Evolutionary conservation across 768 basidiomycete species (phyloP), one percentile per base, ranked within the genome.

Genomic region (Hygrophorus russula): DNA sequence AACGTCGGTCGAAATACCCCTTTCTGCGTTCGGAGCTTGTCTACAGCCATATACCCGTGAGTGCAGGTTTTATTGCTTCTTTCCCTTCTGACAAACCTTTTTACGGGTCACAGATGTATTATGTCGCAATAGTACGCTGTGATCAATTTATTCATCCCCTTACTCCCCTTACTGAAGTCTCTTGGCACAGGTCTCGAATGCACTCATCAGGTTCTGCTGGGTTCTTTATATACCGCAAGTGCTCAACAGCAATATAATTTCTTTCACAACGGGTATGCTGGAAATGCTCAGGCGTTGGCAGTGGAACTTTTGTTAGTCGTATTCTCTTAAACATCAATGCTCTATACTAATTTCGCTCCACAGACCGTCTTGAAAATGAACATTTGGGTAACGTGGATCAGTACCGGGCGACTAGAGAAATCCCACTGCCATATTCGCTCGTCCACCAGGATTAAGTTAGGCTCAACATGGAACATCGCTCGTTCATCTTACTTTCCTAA

Each of bases 351-450:
- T 93, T n/a, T 24, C 20, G n/a, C 30, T 5, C 36, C 28, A 13
- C 50, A 87, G 82, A 75, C 60, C 85, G 87, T 51, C 62, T 89
- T 33, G 87, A 93, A 59, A 91, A 86, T 62, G 92, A 96, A 63
- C 92, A 96, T 50, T 63, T 93, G 19, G 86, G 87, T 68, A 96
- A 96, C 59, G 77, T 86, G 60, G 88, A 89, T 70, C 89, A 91
- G 53, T 94, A 89, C 59, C 87, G 91, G 17, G 78, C 86, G 34
- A 89, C 84, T 1, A 71, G 82, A 18, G 90, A 96, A 53, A 78
- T 90, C 11, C 84, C 88, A 0, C 61, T 96, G 28, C 90, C 89
- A 1, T 94, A 93, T 59, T 56, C 64, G 1, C 63, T 80, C 42
- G 74, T 80, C 36, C 70, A 76, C 36, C 59, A 64, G 28, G 69